Evolutionary conservation across 495 filamentous ascomycete species (phyloP).

Genomic region (Penicillium alfredii): DNA sequence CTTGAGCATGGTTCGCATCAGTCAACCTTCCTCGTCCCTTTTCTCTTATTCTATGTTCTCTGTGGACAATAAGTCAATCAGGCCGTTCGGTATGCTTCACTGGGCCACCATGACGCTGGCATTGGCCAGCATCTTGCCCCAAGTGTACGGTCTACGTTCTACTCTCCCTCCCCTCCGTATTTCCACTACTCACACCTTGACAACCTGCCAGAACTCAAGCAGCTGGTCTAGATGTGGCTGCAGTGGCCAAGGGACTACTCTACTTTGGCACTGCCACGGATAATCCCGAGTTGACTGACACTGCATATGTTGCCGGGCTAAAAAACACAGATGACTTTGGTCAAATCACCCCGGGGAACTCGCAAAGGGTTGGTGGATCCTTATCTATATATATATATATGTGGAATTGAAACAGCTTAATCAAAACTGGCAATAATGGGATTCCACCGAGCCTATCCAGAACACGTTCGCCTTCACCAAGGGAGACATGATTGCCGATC

Average conservation of each 20-base stretch:
- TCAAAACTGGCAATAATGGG: too few relatives aligned
- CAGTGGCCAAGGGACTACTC: conserved; percentile 42
- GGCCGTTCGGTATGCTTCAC: conserved; percentile 19
- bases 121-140: conserved; percentile 23
- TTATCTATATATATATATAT: too few relatives aligned
- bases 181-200: not conserved
- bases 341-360: conserved; percentile 53
- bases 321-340: conserved; percentile 52
- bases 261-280: conserved; percentile 59
- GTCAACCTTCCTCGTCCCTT: too few relatives aligned
- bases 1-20: too few relatives aligned
- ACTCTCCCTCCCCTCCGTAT: not conserved
- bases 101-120: conserved; percentile 16
- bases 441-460: conserved; percentile 43
- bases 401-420: too few relatives aligned
- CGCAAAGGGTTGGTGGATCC: conserved; percentile 38
- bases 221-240: conserved; percentile 44
- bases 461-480: conserved; percentile 44
- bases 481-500: conserved; percentile 45
- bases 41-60: too few relatives aligned
- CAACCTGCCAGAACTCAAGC: conserved; percentile 16
- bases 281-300: conserved; percentile 47
- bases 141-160: conserved; percentile 12
- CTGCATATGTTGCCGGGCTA: conserved; percentile 39
- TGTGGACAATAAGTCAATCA: conserved; percentile 2